These are phyloP conservation scores for Cucumis melo DNA, from an alignment of 306 rosid genomes.

Conservation along the genomic window DNA sequence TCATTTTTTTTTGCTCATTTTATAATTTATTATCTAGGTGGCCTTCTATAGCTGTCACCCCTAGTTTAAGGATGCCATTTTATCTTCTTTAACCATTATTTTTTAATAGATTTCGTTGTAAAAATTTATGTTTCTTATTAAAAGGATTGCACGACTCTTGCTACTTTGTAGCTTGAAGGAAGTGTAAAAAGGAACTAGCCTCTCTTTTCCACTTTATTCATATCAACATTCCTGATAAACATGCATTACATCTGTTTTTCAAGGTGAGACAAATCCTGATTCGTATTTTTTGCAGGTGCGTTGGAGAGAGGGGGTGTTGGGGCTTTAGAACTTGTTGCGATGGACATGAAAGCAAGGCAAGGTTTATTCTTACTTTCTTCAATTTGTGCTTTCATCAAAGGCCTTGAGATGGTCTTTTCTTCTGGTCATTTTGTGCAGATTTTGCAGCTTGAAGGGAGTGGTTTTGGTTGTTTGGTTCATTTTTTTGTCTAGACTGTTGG, in stretches of 20 bases:
- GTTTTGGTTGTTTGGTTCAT: not conserved
- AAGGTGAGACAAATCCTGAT: not conserved
- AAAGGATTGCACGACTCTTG: not conserved
- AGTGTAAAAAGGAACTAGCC: not conserved
- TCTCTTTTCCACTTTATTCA: not conserved
- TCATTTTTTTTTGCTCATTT: not conserved
- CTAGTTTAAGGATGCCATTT: not conserved
- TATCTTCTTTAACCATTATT: not conserved
- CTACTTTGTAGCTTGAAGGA: not conserved
- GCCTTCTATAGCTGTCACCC: not conserved
- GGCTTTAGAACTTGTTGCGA: constrained; percentile 98
- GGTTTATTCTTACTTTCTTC: not conserved
- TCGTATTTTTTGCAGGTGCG: constrained; percentile 37
- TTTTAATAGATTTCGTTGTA: not conserved
- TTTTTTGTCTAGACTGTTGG: not conserved
- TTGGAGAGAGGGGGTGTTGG: constrained; percentile 97
- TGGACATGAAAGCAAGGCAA: constrained; percentile 99
- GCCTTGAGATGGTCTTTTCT: not conserved
- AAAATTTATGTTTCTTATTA: not conserved
- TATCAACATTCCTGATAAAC: not conserved
- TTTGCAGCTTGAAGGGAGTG: not conserved
- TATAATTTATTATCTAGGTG: not conserved
- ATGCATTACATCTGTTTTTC: not conserved
- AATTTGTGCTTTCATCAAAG: not conserved
- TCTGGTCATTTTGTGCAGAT: not conserved